These are phyloP conservation scores for Apiotrichum porosum DNA, from an alignment of 1,284 basidiomycete species.

Conservation along the genomic window DNA sequence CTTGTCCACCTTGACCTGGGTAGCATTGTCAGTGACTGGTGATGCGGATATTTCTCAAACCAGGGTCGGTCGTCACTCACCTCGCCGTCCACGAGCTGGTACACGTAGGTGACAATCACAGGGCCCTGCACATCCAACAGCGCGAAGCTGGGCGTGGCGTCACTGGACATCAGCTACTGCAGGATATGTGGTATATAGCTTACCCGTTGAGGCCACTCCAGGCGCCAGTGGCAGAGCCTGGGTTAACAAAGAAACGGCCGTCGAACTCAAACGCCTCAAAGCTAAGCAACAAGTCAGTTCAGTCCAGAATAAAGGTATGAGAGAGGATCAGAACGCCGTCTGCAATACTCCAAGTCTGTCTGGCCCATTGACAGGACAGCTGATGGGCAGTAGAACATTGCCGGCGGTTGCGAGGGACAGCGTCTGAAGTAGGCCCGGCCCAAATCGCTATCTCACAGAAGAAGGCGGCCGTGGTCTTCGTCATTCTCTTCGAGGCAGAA, in stretches of 20 bases:
- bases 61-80: no score
- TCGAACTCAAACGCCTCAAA: conserved; percentile 93
- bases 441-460: no score
- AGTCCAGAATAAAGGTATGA: no score
- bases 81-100: conserved; percentile 88
- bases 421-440: no score
- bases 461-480: no score
- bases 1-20: conserved; percentile 53
- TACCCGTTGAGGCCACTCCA: conserved; percentile 76
- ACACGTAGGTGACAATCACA: conserved; percentile 92
- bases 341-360: no score
- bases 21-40: conserved; percentile 2
- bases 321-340: no score
- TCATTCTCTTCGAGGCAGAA: conserved; percentile 8
- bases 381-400: not conserved
- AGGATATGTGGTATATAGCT: conserved; percentile 21
- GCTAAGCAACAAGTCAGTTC: conserved; percentile 48
- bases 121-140: conserved; percentile 92
- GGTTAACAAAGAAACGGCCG: conserved; percentile 90
- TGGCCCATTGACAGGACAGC: no score
- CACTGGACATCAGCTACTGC: conserved; percentile 44
- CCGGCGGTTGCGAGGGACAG: no score
- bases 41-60: no score
- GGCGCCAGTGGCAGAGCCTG: conserved; percentile 90
- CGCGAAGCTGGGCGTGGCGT: conserved; percentile 76